A percentile compares a stretch with the other conserved stretches of the same genome.
Conservation (phyloP, 306 rosid species). For the Vigna nakashimae region DNA sequence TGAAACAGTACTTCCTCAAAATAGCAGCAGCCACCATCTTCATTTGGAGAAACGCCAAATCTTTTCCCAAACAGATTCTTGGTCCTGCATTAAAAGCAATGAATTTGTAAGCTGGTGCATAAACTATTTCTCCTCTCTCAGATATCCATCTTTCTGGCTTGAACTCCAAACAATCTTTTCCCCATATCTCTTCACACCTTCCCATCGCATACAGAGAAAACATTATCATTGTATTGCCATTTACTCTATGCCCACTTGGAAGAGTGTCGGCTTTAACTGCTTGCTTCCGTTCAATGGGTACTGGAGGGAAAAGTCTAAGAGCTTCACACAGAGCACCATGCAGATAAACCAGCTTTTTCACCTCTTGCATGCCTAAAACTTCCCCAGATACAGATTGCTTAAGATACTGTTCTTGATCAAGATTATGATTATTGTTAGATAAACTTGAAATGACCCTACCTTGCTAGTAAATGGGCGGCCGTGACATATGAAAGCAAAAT, state of each 20-base stretch:
- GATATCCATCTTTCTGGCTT: constrained; percentile 75
- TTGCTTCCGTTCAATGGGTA: constrained; percentile 51
- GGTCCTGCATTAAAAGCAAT: constrained; percentile 61
- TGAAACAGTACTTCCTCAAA: constrained; percentile 38
- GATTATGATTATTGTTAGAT: too few relatives aligned
- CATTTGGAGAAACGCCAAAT: constrained; percentile 49
- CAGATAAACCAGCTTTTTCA: constrained; percentile 53
- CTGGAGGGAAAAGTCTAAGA: constrained; percentile 55
- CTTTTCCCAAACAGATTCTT: constrained; percentile 62
- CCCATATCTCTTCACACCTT: constrained; percentile 60
- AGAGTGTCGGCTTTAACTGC: constrained; percentile 46
- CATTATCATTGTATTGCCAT: constrained; percentile 23
- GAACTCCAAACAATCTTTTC: constrained; percentile 59
- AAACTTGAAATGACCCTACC: too few relatives aligned
- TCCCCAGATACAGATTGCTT: too few relatives aligned
- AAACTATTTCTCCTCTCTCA: constrained; percentile 41
- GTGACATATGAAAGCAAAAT: too few relatives aligned
- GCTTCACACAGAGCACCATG: constrained; percentile 62
- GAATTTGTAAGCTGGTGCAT: constrained; percentile 60
- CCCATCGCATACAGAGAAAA: constrained; percentile 60
- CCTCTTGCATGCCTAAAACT: constrained; percentile 15
- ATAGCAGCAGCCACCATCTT: constrained; percentile 51
- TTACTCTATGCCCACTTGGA: constrained; percentile 60
- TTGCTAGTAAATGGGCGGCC: too few relatives aligned
- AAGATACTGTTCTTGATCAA: too few relatives aligned